Conservation (phyloP, 1,139 yeast genomes). For the Oligophagozyma castellii region DNA sequence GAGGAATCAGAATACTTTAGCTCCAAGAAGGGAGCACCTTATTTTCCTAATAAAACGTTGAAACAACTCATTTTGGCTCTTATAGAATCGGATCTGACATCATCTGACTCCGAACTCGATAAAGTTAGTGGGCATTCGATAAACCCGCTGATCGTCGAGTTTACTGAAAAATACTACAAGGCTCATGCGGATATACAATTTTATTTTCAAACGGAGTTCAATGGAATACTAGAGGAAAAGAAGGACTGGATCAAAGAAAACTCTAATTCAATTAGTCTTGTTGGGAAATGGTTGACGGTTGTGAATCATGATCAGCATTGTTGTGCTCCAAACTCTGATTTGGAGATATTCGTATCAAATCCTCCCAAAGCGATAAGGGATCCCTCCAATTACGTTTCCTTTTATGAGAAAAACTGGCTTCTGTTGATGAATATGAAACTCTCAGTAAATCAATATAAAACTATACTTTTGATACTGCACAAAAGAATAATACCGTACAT, state of each 20-base stretch:
- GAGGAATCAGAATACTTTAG: slow-evolving; percentile 44
- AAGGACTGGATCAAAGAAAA: slow-evolving; percentile 2
- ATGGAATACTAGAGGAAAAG: slow-evolving; percentile 11
- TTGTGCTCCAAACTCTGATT: slow-evolving; percentile 17
- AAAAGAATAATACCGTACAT: slow-evolving; percentile 73
- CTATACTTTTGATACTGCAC: slow-evolving; percentile 57
- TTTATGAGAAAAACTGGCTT: slow-evolving; percentile 60
- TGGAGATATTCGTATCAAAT: slow-evolving; percentile 27
- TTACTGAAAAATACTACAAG: slow-evolving; percentile 39
- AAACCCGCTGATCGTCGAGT: slow-evolving; percentile 46
- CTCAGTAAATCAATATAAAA: slow-evolving; percentile 45
- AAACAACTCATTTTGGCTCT: slow-evolving; percentile 34
- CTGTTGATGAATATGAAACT: slow-evolving; percentile 36
- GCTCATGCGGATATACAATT: slow-evolving; percentile 54
- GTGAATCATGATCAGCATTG: slow-evolving; percentile 26
- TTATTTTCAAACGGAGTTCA: slow-evolving; percentile 40
- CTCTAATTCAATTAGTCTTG: slow-evolving; percentile 6
- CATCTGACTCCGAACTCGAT: slow-evolving; percentile 26
- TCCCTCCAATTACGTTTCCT: slow-evolving; percentile 42
- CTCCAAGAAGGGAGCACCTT: slow-evolving; percentile 36
- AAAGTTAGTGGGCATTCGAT: slow-evolving; percentile 32
- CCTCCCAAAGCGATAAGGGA: slow-evolving; percentile 47
- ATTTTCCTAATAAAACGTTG: slow-evolving; percentile 50
- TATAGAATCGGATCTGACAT: slow-evolving; percentile 30
- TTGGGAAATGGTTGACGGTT: slow-evolving; percentile 28